A percentile compares a stretch with the other conserved stretches of the same genome.
phyloP scores from a whole-genome alignment of 805 yeast species.

The Kurtzmaniella cleridarum region DNA sequence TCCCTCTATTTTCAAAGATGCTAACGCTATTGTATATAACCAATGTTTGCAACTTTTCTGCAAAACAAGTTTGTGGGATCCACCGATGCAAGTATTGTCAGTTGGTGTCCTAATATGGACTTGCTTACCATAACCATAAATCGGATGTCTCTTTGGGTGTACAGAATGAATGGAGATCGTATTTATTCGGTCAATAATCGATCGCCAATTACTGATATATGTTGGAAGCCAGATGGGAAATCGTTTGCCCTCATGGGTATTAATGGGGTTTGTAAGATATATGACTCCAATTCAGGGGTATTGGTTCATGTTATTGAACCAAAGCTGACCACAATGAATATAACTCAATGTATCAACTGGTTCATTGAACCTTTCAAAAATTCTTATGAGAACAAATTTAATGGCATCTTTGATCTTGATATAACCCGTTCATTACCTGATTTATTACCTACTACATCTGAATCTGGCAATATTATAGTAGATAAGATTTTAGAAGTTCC shows the following conservation, averaged over 20 bases:
- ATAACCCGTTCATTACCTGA: slow-evolving; percentile 30
- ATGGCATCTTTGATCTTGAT: slow-evolving; percentile 23
- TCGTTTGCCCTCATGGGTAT: slow-evolving; percentile 41
- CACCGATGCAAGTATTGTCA: slow-evolving; percentile 33
- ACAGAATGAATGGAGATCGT: slow-evolving; percentile 48
- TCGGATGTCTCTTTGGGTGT: slow-evolving; percentile 43
- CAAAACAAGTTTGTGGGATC: slow-evolving; percentile 17
- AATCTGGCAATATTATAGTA: slow-evolving; percentile 9
- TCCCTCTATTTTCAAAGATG: no score
- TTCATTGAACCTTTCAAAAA: slow-evolving; percentile 7
- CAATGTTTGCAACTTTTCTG: not conserved
- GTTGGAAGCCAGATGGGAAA: slow-evolving; percentile 32
- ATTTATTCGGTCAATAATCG: slow-evolving; percentile 44
- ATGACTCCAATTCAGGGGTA: slow-evolving; percentile 44
- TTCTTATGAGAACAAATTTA: slow-evolving; percentile 5
- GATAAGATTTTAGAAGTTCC: slow-evolving; percentile 6
- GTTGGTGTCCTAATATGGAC: slow-evolving; percentile 52
- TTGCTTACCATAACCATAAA: slow-evolving; percentile 50
- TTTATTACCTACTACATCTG: not conserved
- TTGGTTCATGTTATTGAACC: slow-evolving; percentile 19
- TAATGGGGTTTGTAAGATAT: slow-evolving; percentile 38
- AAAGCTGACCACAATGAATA: slow-evolving; percentile 3
- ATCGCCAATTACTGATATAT: slow-evolving; percentile 24
- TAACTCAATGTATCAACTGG: slow-evolving; percentile 9
- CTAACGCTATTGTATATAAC: no score